phyloP scores from a whole-genome alignment of 1,284 basidiomycete genomes.

The Marasmius tenuissimus region DNA sequence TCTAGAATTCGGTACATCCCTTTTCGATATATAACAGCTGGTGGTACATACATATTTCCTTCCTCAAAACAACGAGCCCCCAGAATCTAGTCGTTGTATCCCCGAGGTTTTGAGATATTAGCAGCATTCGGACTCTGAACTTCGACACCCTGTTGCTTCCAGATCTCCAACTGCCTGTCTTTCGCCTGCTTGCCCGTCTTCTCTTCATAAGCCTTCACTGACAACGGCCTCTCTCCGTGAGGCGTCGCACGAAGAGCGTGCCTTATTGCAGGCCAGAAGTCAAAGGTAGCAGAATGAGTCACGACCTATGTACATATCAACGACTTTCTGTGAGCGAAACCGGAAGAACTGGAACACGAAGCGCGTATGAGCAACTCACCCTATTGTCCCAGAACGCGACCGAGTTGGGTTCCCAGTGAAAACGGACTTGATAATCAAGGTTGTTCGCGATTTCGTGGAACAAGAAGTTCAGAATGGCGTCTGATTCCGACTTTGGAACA shows the following conservation, averaged over 20 bases:
- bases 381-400: constrained; percentile 77
- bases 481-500: constrained; percentile 78
- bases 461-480: constrained; percentile 67
- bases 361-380: constrained; percentile 34
- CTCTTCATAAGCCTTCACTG: constrained; percentile 74
- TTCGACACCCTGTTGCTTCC: constrained; percentile 55
- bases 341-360: not conserved
- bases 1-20: not conserved
- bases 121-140: constrained; percentile 16
- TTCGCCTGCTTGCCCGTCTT: constrained; percentile 62
- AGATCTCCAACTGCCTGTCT: constrained; percentile 65
- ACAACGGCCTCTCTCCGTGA: constrained; percentile 73
- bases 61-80: not conserved
- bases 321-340: not conserved
- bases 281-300: constrained; percentile 76
- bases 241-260: constrained; percentile 84
- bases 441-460: constrained; percentile 71
- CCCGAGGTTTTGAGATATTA: constrained; percentile 39
- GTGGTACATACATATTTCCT: not conserved
- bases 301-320: constrained; percentile 44
- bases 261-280: constrained; percentile 73
- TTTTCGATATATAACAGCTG: not conserved
- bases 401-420: constrained; percentile 68
- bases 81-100: constrained; percentile 57
- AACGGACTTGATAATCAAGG: constrained; percentile 71